phyloP scores from a whole-genome alignment of 2,329 filamentous ascomycete genomes.

The Cladosporium colombiae region DNA sequence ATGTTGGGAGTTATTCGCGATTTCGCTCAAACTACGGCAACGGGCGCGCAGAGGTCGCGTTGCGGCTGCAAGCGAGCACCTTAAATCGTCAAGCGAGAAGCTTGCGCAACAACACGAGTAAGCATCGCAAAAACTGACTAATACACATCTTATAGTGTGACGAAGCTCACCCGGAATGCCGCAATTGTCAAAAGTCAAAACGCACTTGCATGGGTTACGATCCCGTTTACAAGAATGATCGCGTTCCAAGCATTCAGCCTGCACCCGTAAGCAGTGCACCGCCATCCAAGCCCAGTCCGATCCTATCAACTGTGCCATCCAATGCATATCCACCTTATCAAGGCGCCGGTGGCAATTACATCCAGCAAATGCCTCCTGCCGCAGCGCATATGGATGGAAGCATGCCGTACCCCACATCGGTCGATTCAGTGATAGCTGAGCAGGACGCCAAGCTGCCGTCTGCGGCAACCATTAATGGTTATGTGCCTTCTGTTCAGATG shows the following conservation, averaged over 20 bases:
- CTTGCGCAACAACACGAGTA: slow-evolving; percentile 10
- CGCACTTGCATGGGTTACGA: slow-evolving; percentile 85
- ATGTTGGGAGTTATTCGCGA: not conserved
- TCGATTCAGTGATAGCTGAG: slow-evolving; percentile 62
- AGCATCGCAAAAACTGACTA: slow-evolving; percentile 8
- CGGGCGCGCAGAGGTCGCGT: slow-evolving; percentile 16
- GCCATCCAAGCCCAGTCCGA: slow-evolving; percentile 6
- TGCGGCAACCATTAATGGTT: slow-evolving; percentile 23
- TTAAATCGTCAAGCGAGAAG: slow-evolving; percentile 19
- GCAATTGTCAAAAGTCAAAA: slow-evolving; percentile 87
- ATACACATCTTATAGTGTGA: slow-evolving; percentile 70
- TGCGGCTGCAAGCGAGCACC: slow-evolving; percentile 21
- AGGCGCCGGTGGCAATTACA: slow-evolving; percentile 7
- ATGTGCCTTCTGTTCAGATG: slow-evolving; percentile 29
- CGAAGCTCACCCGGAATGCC: slow-evolving; percentile 89
- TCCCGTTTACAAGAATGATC: slow-evolving; percentile 71
- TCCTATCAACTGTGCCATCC: slow-evolving; percentile 1
- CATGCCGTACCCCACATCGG: slow-evolving; percentile 58
- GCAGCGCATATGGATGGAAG: slow-evolving; percentile 24
- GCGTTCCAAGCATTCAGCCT: slow-evolving; percentile 67
- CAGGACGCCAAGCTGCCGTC: slow-evolving; percentile 20
- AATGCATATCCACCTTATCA: slow-evolving; percentile 21
- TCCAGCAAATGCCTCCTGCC: slow-evolving; percentile 21
- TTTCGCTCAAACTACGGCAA: not conserved
- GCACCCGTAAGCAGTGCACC: slow-evolving; percentile 47